Evolutionary conservation across 1,284 basidiomycete species (phyloP).

Genomic region (Cryptococcus deneoformans): DNA sequence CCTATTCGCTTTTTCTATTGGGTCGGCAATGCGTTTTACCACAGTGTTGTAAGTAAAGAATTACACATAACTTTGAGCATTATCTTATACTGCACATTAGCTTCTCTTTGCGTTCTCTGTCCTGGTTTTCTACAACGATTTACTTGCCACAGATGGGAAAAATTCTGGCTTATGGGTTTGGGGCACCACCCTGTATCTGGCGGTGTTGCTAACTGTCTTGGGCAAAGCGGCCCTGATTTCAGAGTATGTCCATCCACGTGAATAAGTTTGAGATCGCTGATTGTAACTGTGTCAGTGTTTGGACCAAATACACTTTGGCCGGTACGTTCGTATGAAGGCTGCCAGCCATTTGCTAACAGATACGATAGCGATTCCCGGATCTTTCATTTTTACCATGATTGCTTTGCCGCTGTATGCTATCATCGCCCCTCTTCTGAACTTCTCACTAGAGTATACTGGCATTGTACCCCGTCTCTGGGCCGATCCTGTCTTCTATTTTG

Average conservation of each 20-base stretch:
- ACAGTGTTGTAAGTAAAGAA: constrained; percentile 69
- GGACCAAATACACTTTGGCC: constrained; percentile 98
- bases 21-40: constrained; percentile 91
- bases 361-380: constrained; percentile 81
- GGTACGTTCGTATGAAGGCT: constrained; percentile 51
- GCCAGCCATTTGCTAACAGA: constrained; percentile 6
- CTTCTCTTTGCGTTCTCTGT: constrained; percentile 84
- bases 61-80: neutral
- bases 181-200: constrained; percentile 93
- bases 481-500: constrained; percentile 84
- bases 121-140: constrained; percentile 86
- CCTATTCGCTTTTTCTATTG: constrained; percentile 92
- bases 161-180: constrained; percentile 96
- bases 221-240: constrained; percentile 97
- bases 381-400: constrained; percentile 90
- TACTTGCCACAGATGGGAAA: constrained; percentile 74
- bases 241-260: constrained; percentile 62
- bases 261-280: neutral
- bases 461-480: constrained; percentile 88
- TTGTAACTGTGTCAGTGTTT: constrained; percentile 60
- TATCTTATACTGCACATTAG: constrained; percentile 48
- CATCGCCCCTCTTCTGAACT: constrained; percentile 76
- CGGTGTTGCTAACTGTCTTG: constrained; percentile 89
- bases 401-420: constrained; percentile 89
- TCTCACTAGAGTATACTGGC: constrained; percentile 85